A percentile compares a stretch with the other conserved stretches of the same genome.
Conservation (phyloP, 495 filamentous ascomycete species). For the Daldinia concentrica region DNA sequence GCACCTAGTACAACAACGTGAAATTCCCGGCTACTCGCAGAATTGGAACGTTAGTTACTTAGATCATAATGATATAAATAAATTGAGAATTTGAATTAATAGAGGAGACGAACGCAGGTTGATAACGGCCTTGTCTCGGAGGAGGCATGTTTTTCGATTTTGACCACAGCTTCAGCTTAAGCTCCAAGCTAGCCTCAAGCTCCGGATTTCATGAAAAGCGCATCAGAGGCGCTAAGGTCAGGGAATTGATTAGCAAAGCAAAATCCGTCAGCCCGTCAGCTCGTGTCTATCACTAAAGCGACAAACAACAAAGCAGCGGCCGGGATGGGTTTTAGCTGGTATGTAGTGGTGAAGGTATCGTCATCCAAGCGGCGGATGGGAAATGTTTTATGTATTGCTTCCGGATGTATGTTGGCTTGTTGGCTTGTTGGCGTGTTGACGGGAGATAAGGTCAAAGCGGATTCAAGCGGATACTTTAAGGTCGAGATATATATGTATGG, state of each 20-base stretch:
- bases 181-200: slow-evolving; percentile 39
- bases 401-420: slow-evolving; percentile 3
- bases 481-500: slow-evolving; percentile 5
- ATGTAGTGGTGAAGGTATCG: slow-evolving; percentile 25
- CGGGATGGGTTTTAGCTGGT: slow-evolving; percentile 21
- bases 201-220: slow-evolving; percentile 32
- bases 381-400: slow-evolving; percentile 20
- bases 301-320: slow-evolving; percentile 41
- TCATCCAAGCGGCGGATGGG: slow-evolving; percentile 31
- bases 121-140: slow-evolving; percentile 35
- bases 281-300: slow-evolving; percentile 35
- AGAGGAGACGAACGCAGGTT: slow-evolving; percentile 40
- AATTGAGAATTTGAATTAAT: not conserved
- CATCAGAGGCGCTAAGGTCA: slow-evolving; percentile 32
- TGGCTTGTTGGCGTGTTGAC: not conserved
- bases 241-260: slow-evolving; percentile 20
- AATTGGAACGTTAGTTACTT: slow-evolving; percentile 29
- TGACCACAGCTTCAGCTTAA: slow-evolving; percentile 24
- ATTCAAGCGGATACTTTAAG: not conserved
- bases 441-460: slow-evolving; percentile 36
- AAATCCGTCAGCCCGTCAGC: slow-evolving; percentile 30
- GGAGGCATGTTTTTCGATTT: slow-evolving; percentile 32
- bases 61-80: slow-evolving; percentile 7
- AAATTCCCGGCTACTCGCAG: slow-evolving; percentile 74
- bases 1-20: slow-evolving; percentile 92